These are phyloP conservation scores for Sclerospora graminicola DNA, from an alignment of 352 stramenopile genomes.

Conservation along the genomic window DNA sequence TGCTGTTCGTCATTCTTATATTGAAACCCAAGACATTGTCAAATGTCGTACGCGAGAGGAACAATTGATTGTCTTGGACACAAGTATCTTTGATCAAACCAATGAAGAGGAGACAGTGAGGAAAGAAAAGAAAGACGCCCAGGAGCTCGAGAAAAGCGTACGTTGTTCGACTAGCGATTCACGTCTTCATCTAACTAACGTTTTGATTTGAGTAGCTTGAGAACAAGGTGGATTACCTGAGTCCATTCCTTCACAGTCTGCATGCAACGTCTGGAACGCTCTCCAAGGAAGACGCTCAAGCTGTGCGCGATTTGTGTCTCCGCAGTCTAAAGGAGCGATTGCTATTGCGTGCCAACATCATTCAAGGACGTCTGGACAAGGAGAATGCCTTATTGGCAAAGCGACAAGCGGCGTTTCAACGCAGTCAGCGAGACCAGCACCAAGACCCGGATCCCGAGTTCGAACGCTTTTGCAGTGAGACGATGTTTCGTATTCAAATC, in stretches of 20 bases:
- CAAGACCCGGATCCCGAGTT: conserved; percentile 89
- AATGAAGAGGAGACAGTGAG: too few relatives aligned
- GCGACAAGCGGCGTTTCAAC: conserved; percentile 88
- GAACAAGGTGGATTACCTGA: conserved; percentile 81
- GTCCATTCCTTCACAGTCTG: conserved; percentile 87
- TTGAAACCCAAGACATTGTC: too few relatives aligned
- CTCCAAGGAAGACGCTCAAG: conserved; percentile 79
- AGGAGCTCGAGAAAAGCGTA: too few relatives aligned
- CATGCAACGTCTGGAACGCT: conserved; percentile 35
- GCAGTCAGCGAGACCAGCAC: conserved; percentile 87
- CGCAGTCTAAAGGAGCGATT: conserved; percentile 89
- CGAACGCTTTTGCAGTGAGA: conserved; percentile 91
- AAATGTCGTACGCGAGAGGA: too few relatives aligned
- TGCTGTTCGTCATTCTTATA: too few relatives aligned
- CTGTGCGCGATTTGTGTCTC: conserved; percentile 84
- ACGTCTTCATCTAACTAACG: too few relatives aligned
- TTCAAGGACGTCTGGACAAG: too few relatives aligned
- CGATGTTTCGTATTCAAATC: conserved; percentile 95
- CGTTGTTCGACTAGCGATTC: too few relatives aligned
- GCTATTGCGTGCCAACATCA: conserved; percentile 87
- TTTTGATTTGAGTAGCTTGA: too few relatives aligned
- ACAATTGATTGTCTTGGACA: too few relatives aligned
- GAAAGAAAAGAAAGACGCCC: too few relatives aligned
- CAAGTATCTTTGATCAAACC: too few relatives aligned
- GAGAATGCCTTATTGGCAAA: conserved; percentile 87